Conservation (phyloP, 441 rosid species). For the Euphorbia schlechtendalii region DNA sequence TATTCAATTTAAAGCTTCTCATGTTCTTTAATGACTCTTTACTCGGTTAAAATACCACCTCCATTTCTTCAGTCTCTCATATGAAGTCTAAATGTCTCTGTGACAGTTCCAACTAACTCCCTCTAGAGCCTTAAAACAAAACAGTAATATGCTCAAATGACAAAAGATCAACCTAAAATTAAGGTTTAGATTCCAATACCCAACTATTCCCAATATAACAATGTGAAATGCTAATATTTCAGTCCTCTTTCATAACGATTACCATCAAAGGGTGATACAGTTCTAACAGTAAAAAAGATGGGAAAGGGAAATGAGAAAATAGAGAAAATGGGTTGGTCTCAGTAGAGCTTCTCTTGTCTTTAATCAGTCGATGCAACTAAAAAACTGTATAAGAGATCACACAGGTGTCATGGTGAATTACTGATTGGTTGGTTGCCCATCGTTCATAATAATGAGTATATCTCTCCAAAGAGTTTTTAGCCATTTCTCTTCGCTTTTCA, state of each 20-base stretch:
- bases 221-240: neutral
- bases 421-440: constrained; percentile 95
- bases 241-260: neutral
- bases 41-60: neutral
- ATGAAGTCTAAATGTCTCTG: neutral
- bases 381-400: neutral
- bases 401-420: constrained; percentile 18
- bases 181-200: constrained; percentile 8
- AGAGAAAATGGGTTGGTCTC: neutral
- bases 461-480: constrained; percentile 85
- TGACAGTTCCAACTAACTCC: neutral
- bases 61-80: neutral
- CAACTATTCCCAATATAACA: constrained; percentile 59
- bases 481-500: constrained; percentile 88
- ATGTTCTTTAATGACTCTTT: neutral
- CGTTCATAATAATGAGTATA: constrained; percentile 97
- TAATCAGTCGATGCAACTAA: neutral
- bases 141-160: neutral
- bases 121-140: neutral
- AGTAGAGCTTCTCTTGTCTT: neutral
- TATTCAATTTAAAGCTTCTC: neutral
- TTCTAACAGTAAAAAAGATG: neutral
- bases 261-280: neutral
- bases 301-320: neutral
- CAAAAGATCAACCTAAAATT: neutral